phyloP scores from a whole-genome alignment of 495 filamentous ascomycete genomes.

The Penicillium odoratum region DNA sequence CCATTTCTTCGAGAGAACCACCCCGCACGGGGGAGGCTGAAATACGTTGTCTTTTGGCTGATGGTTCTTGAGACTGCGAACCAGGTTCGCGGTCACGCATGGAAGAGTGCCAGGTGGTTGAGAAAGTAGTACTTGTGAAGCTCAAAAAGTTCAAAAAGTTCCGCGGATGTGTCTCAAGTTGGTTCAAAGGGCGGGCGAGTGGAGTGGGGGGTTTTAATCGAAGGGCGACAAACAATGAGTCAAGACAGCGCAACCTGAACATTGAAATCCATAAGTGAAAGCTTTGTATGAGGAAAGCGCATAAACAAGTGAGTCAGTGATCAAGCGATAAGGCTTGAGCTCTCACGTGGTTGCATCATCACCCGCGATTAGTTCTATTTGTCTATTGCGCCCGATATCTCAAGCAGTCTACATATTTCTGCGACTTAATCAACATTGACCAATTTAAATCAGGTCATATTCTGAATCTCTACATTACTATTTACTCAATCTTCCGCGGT shows the following conservation, averaged over 20 bases:
- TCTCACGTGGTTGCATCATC: slow-evolving; percentile 30
- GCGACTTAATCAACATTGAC: slow-evolving; percentile 1
- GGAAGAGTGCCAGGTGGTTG: slow-evolving; percentile 18
- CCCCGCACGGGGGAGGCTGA: slow-evolving; percentile 22
- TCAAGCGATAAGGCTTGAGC: slow-evolving; percentile 25
- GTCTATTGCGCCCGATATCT: slow-evolving; percentile 16
- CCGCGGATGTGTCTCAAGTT: slow-evolving; percentile 8
- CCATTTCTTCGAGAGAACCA: slow-evolving; percentile 22
- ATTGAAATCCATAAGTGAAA: slow-evolving; percentile 27
- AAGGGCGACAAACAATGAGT: slow-evolving; percentile 20
- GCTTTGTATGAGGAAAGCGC: background rate
- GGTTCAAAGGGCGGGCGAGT: slow-evolving; percentile 19
- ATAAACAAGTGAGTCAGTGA: slow-evolving; percentile 13
- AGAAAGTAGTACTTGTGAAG: slow-evolving; percentile 7
- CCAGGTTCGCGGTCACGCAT: slow-evolving; percentile 32
- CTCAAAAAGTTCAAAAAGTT: slow-evolving; percentile 18
- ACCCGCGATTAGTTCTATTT: background rate
- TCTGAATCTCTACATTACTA: background rate
- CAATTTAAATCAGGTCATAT: background rate
- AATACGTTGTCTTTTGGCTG: slow-evolving; percentile 38
- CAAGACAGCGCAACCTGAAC: slow-evolving; percentile 19
- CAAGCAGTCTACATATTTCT: slow-evolving; percentile 21
- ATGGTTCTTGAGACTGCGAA: slow-evolving; percentile 25
- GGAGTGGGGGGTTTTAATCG: slow-evolving; percentile 11
- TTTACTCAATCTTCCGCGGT: background rate